Conservation (phyloP, 1,284 basidiomycete species). For the Ceratobasidium sp. region DNA sequence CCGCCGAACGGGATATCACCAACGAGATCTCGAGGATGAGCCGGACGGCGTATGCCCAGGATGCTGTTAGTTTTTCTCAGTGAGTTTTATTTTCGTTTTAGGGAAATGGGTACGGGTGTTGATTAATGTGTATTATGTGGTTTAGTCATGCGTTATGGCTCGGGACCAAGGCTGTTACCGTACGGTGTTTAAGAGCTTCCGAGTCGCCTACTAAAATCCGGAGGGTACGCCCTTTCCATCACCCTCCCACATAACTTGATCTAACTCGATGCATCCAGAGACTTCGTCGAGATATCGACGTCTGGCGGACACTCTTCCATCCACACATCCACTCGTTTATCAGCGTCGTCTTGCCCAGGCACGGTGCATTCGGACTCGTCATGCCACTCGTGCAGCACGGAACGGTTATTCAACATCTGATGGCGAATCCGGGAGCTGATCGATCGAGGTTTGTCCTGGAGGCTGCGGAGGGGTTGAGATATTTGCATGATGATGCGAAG, state of each 20-base stretch:
- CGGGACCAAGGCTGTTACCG: slow-evolving; percentile 13
- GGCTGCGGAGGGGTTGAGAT: slow-evolving; percentile 42
- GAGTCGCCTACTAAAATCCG: slow-evolving; percentile 40
- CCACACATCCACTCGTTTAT: slow-evolving; percentile 32
- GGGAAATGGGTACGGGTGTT: background rate
- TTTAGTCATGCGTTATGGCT: slow-evolving; percentile 35
- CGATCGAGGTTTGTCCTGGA: slow-evolving; percentile 33
- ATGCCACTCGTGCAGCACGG: slow-evolving; percentile 24
- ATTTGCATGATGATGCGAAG: slow-evolving; percentile 43
- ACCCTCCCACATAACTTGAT: background rate
- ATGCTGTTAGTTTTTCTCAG: slow-evolving; percentile 41
- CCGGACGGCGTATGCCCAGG: slow-evolving; percentile 37
- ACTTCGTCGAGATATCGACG: slow-evolving; percentile 24
- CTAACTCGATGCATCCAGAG: background rate
- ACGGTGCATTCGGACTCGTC: slow-evolving; percentile 34
- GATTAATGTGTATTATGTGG: too few relatives aligned
- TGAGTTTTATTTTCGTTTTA: slow-evolving; percentile 35
- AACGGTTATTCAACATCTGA: slow-evolving; percentile 31
- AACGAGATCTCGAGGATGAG: slow-evolving; percentile 39
- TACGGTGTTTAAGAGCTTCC: slow-evolving; percentile 27
- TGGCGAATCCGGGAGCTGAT: slow-evolving; percentile 26
- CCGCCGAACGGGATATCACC: slow-evolving; percentile 40
- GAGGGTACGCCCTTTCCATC: background rate
- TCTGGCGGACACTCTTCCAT: slow-evolving; percentile 43
- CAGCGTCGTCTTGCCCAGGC: slow-evolving; percentile 30